Evolutionary conservation across 1,284 basidiomycete species (phyloP), one percentile per base, ranked within the genome.

Genomic region (Ceratobasidium theobromae): DNA sequence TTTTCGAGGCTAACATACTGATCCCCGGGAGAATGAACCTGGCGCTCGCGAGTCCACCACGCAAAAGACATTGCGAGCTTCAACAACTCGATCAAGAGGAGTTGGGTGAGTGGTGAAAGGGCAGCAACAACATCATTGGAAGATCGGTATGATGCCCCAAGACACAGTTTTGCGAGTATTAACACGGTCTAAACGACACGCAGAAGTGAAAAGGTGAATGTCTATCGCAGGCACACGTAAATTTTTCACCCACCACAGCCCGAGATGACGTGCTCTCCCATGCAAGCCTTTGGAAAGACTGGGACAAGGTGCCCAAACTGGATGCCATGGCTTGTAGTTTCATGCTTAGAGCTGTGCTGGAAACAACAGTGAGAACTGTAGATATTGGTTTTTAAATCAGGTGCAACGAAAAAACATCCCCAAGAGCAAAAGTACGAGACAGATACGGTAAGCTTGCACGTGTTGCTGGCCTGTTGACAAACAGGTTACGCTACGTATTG

Each of bases 1-100:
- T 62, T 35, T 35, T 62, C 58, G n/a, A 62, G n/a, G 21, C 46
- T 32, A 25, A 62, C 45, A 48, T 62, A 62, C 23, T 48, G 58
- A 9, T 52, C 46, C 35, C 58, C 58, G 16, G 58, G 46, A 5
- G 48, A 51, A 9, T 23, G 3, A 21, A 23, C n/a, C 16, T 51
- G 48, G 1, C 48, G 18, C 16, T 62, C 58, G 14, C 35, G 58
- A 3, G 35, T 28, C 58, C 58, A 62, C 58, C 58, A 62, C 5
- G 58, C 48, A 35, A 48, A 35, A 40, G 58, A 62, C 16, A 62
- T 5, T 4, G 18, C 58, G 16, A 62, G 11, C 41, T 62, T 62
- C 12, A 62, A 25, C 8, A 62, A 12, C n/a, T 62, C 58, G 16
- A 52, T 30, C 9, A 40, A 62, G n/a, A 62, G 33, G 8, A 62